A percentile compares a stretch with the other conserved stretches of the same genome.
Conservation (phyloP, 441 rosid species). For the Syzygium syzygioides region DNA sequence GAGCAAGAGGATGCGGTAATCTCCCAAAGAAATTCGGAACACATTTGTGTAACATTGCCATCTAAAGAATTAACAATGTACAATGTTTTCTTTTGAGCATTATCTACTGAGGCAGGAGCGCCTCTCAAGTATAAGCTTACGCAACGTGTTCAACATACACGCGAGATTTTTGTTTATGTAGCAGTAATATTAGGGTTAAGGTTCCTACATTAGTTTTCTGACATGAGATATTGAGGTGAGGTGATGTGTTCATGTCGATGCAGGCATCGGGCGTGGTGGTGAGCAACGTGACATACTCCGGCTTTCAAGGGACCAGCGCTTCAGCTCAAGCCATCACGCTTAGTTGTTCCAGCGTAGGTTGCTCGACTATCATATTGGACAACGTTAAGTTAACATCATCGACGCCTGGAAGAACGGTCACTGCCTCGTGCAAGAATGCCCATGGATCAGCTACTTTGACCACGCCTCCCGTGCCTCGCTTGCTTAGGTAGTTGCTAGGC, state of each 20-base stretch:
- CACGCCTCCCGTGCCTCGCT: constrained; percentile 14
- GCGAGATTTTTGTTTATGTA: background rate
- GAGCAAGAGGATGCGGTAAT: background rate
- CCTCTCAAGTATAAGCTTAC: background rate
- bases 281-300: constrained; percentile 18
- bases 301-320: constrained; percentile 23
- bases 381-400: constrained; percentile 12
- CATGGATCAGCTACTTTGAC: constrained; percentile 17
- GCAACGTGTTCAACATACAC: background rate
- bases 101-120: background rate
- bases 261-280: constrained; percentile 12
- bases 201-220: background rate
- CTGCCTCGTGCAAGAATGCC: constrained; percentile 19
- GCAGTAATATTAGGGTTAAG: background rate
- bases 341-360: constrained; percentile 21
- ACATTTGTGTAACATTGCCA: background rate
- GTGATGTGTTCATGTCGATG: background rate
- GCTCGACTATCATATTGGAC: constrained; percentile 21
- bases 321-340: constrained; percentile 21
- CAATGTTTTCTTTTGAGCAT: background rate
- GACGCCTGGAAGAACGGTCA: background rate
- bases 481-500: background rate
- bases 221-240: background rate
- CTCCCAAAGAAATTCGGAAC: background rate
- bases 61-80: background rate